phyloP scores from a whole-genome alignment of 2,329 filamentous ascomycete species.

The Pseudogymnoascus sp. region DNA sequence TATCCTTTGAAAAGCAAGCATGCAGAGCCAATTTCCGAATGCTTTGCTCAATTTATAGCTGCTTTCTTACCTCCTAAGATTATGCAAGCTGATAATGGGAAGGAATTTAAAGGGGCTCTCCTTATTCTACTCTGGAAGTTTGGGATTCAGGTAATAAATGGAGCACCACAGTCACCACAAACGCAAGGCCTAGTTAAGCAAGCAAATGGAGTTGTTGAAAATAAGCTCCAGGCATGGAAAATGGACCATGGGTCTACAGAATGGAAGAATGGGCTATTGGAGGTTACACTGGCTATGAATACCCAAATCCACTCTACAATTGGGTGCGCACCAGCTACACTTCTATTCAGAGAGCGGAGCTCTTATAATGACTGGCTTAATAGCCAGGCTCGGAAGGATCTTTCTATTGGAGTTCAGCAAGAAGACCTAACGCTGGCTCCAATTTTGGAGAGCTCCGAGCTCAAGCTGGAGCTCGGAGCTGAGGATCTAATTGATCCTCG shows the following conservation, averaged over 20 bases:
- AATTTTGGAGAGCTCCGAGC: too few relatives aligned
- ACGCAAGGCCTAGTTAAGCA: too few relatives aligned
- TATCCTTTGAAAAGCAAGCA: conserved; percentile 16
- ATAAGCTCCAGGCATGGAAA: conserved; percentile 14
- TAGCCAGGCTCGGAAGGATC: too few relatives aligned
- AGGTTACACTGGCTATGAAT: conserved; percentile 12
- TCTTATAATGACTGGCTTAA: too few relatives aligned
- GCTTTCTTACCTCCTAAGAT: conserved; percentile 13
- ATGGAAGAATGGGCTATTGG: conserved; percentile 3
- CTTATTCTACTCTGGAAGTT: conserved; percentile 12
- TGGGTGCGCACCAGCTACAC: not conserved
- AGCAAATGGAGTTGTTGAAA: conserved; percentile 10
- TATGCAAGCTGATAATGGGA: conserved; percentile 17
- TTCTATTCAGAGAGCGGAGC: too few relatives aligned
- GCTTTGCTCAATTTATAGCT: conserved; percentile 10
- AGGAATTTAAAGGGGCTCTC: not conserved
- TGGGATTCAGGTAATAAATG: conserved; percentile 17
- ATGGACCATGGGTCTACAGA: conserved; percentile 11
- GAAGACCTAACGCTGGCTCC: too few relatives aligned
- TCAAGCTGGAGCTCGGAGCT: too few relatives aligned
- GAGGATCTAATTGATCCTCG: too few relatives aligned
- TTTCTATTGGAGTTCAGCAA: too few relatives aligned
- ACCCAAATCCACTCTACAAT: conserved; percentile 11
- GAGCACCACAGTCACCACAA: conserved; percentile 13
- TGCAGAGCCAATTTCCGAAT: conserved; percentile 7